These are phyloP conservation scores for Solioccasus polychromus DNA, from an alignment of 768 basidiomycete genomes.

Conservation along the genomic window DNA sequence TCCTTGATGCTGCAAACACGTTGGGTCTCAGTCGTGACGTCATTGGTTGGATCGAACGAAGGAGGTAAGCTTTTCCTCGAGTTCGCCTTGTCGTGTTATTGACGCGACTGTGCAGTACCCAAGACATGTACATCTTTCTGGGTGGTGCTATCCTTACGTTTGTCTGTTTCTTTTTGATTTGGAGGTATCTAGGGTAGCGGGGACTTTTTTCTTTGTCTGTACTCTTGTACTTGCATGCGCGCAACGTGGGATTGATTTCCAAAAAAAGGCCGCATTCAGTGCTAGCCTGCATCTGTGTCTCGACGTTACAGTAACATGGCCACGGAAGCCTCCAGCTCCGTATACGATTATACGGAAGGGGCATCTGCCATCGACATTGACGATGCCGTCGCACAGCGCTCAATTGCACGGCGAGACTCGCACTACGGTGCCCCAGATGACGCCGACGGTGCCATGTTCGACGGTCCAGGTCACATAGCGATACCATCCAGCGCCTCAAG, in stretches of 20 bases:
- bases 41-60: constrained; percentile 94
- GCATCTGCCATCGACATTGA: constrained; percentile 75
- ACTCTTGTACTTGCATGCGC: not conserved
- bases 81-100: not conserved
- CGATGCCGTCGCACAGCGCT: constrained; percentile 49
- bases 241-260: not conserved
- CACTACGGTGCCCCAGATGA: constrained; percentile 51
- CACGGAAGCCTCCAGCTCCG: constrained; percentile 10
- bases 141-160: constrained; percentile 85
- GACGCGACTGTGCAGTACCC: constrained; percentile 55
- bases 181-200: constrained; percentile 75
- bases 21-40: constrained; percentile 91
- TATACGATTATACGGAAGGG: constrained; percentile 81
- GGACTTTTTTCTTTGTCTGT: constrained; percentile 1
- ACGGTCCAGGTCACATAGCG: constrained; percentile 60
- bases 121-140: constrained; percentile 93
- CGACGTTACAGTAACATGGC: constrained; percentile 18
- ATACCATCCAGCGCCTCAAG: constrained; percentile 79
- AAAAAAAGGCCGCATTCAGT: constrained; percentile 13
- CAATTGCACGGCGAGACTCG: constrained; percentile 63
- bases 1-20: constrained; percentile 91
- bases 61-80: constrained; percentile 55
- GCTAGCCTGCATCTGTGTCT: no score
- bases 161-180: constrained; percentile 90
- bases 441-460: constrained; percentile 68